A percentile compares a stretch with the other conserved stretches of the same genome.
These are phyloP conservation scores for Colletotrichum brevisporum DNA, from an alignment of 2,329 filamentous ascomycete genomes.

Conservation along the genomic window DNA sequence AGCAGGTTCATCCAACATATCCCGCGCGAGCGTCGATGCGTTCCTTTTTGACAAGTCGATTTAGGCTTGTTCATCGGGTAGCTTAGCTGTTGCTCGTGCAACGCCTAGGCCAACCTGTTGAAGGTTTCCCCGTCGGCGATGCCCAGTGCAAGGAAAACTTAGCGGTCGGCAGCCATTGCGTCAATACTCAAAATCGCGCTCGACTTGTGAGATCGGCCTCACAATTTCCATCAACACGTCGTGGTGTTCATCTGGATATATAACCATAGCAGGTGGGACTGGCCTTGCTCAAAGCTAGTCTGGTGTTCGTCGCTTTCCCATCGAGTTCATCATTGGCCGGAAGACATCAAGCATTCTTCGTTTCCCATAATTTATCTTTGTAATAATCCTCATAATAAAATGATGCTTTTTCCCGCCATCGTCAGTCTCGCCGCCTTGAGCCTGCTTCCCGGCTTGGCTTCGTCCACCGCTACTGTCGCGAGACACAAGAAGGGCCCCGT, in stretches of 20 bases:
- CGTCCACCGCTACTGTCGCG: background rate
- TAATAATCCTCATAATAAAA: background rate
- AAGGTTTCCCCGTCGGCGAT: background rate
- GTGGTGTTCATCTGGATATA: too few relatives aligned
- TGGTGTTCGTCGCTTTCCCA: background rate
- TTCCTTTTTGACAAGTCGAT: background rate
- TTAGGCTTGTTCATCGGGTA: background rate
- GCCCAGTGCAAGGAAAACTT: background rate
- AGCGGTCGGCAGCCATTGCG: background rate
- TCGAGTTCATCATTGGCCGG: background rate
- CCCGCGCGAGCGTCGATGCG: background rate
- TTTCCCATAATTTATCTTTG: background rate
- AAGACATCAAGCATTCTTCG: background rate
- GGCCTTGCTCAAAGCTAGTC: background rate
- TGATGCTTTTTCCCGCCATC: constrained; percentile 4
- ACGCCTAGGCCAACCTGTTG: background rate
- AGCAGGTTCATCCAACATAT: background rate
- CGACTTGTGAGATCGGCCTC: too few relatives aligned
- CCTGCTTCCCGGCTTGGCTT: background rate
- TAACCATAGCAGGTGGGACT: background rate
- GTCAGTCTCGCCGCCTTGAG: background rate
- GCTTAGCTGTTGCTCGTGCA: background rate
- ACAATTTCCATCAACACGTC: too few relatives aligned
- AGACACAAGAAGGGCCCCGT: constrained; percentile 1
- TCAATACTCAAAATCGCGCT: background rate